Conservation (phyloP, 1,284 basidiomycete species). For the Chalciporus piperatoides region DNA sequence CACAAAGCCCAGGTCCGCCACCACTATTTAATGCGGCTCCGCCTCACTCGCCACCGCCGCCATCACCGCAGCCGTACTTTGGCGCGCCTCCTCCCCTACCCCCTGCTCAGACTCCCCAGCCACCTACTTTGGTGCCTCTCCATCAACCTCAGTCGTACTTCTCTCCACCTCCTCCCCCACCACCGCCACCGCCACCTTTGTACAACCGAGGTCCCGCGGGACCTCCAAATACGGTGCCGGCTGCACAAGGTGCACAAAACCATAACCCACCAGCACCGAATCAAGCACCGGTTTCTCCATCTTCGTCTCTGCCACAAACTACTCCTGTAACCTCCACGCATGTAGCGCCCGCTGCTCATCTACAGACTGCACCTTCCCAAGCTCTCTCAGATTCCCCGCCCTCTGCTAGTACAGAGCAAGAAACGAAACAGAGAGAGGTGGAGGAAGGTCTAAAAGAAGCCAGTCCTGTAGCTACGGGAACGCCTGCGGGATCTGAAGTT, state of each 20-base stretch:
- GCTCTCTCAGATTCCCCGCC: not conserved
- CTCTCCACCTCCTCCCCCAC: slow-evolving; percentile 17
- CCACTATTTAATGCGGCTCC: slow-evolving; percentile 19
- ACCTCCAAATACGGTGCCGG: not conserved
- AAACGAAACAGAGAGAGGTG: not conserved
- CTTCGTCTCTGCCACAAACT: not conserved
- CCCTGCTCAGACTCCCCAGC: slow-evolving; percentile 13
- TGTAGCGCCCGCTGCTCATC: not conserved
- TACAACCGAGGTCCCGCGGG: slow-evolving; percentile 5
- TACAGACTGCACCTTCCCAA: slow-evolving; percentile 1
- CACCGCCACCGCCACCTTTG: slow-evolving; percentile 14
- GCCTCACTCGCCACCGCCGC: slow-evolving; percentile 7
- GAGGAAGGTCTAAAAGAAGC: slow-evolving; percentile 3
- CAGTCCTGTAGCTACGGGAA: not conserved
- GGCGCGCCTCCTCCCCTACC: slow-evolving; percentile 17
- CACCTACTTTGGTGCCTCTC: slow-evolving; percentile 2
- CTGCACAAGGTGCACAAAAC: slow-evolving; percentile 9
- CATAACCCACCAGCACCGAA: not conserved
- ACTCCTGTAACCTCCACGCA: not conserved
- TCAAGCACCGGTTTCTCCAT: slow-evolving; percentile 6
- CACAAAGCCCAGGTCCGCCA: slow-evolving; percentile 32
- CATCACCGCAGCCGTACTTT: slow-evolving; percentile 15
- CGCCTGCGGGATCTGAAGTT: not conserved
- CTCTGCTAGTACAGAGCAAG: not conserved
- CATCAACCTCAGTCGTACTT: slow-evolving; percentile 19